These are phyloP conservation scores for Trichophyton verrucosum DNA, from an alignment of 2,329 filamentous ascomycete species.

Conservation along the genomic window DNA sequence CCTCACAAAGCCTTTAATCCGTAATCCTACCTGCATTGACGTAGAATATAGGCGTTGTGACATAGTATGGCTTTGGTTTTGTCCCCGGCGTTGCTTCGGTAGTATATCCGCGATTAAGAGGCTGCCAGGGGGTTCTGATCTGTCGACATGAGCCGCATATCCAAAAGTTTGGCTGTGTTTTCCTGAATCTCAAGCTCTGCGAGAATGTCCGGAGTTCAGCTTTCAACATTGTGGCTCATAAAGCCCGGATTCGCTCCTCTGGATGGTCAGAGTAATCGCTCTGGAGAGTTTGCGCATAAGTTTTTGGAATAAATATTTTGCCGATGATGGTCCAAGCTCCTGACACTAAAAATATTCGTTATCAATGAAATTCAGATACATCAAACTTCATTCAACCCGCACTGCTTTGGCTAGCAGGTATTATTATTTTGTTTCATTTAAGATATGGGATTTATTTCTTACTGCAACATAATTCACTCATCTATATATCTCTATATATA, in stretches of 20 bases:
- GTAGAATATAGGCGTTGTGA: slow-evolving; percentile 97
- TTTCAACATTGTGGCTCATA: slow-evolving; percentile 19
- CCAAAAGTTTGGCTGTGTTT: slow-evolving; percentile 18
- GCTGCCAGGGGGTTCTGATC: slow-evolving; percentile 10
- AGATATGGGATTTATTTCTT: neutral
- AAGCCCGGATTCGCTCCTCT: neutral
- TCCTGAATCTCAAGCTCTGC: slow-evolving; percentile 19
- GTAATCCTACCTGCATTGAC: slow-evolving; percentile 69
- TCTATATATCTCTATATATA: neutral
- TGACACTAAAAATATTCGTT: neutral
- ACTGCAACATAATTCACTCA: too few species aligned
- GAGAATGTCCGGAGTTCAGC: slow-evolving; percentile 21
- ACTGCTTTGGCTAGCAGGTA: neutral
- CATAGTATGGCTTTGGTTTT: slow-evolving; percentile 69
- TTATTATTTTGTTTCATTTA: neutral
- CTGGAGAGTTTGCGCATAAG: neutral
- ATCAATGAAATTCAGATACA: neutral
- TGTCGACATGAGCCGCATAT: slow-evolving; percentile 21
- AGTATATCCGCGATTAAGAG: slow-evolving; percentile 18
- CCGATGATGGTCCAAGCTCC: slow-evolving; percentile 7
- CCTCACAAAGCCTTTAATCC: neutral
- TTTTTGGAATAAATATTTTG: neutral
- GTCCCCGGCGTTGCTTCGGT: slow-evolving; percentile 15
- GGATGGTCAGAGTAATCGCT: neutral
- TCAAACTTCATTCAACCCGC: neutral